Evolutionary conservation across 2,329 filamentous ascomycete species (phyloP).

Genomic region (Ilyonectria robusta): DNA sequence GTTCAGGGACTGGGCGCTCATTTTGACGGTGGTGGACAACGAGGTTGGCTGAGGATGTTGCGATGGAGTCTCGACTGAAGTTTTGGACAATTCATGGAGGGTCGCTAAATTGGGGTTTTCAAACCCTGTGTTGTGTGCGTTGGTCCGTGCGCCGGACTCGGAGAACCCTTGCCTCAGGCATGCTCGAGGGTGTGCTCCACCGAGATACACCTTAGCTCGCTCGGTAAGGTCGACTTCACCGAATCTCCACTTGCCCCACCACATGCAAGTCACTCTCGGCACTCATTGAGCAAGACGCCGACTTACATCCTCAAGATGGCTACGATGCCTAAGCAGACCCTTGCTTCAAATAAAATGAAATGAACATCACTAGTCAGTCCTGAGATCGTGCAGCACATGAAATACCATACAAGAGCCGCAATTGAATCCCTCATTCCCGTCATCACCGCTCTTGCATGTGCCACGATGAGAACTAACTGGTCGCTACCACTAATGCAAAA

Average conservation of each 20-base stretch:
- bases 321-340: neutral
- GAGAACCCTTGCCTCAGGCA: constrained; percentile 36
- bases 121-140: constrained; percentile 52
- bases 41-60: constrained; percentile 50
- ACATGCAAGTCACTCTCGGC: constrained; percentile 11
- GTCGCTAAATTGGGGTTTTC: constrained; percentile 61
- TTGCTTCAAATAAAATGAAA: neutral
- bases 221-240: neutral
- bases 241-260: constrained; percentile 12
- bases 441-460: neutral
- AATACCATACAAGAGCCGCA: neutral
- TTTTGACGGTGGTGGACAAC: constrained; percentile 65
- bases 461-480: neutral
- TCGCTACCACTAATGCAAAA: too few species aligned
- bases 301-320: neutral
- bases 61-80: constrained; percentile 44
- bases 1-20: constrained; percentile 84
- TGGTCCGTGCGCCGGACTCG: constrained; percentile 30
- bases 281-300: neutral
- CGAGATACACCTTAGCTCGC: constrained; percentile 6
- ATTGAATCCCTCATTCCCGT: neutral
- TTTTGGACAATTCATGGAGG: constrained; percentile 50
- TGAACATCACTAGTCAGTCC: neutral
- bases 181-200: constrained; percentile 2
- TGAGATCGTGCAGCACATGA: neutral